Base-by-base conservation (phyloP, 2,329 filamentous ascomycete species). In the Clonostachys byssicola region DNA sequence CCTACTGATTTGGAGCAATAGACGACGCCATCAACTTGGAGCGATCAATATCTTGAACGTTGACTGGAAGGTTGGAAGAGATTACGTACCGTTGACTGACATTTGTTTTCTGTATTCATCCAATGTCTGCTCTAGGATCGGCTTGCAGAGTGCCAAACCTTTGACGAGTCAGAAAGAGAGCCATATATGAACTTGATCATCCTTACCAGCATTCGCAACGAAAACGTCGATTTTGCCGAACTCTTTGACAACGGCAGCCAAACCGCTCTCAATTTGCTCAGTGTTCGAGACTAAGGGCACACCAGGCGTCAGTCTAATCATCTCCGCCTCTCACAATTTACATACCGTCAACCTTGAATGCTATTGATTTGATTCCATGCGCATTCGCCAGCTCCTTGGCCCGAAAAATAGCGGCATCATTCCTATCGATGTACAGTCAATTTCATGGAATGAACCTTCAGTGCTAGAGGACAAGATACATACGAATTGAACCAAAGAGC, bases 131-230 rank as follows among this genome's bases (percentile, higher is more conserved):
- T 83, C 78, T 2, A 80, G 60, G 13, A 83, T 72, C 0, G 75
- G 71, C 54, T 81, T 80, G 0, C 73, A 77, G 33, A 75, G 77
- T 5, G 71, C 71, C 61, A 75, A 77, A 16, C 74, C 63, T 54
- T 3, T 14, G 6, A 10, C 12, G 12, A 20, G n/a, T 43, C 20
- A 17, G 5, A 36, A 20, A 10, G 13, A 30, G 10, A 10, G 12
- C n/a, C 14, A 5, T 10, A 6, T 6, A 33, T 36, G n/a, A 8
- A 36, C 30, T 12, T 13, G 2, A 5, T 4, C 1, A 8, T 17
- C 40, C 44, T 30, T n/a, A 65, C 67, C 69, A 5, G 71, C 69
- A 44, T 74, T 72, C 8, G 71, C 67, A 34, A 72, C 56, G 30
- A 73, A 68, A 3, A 66, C 64, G 52, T 74, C 71, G 5, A 74